Conservation (phyloP, 2,329 filamentous ascomycete genomes). For the Aspergillus aculeatus region DNA sequence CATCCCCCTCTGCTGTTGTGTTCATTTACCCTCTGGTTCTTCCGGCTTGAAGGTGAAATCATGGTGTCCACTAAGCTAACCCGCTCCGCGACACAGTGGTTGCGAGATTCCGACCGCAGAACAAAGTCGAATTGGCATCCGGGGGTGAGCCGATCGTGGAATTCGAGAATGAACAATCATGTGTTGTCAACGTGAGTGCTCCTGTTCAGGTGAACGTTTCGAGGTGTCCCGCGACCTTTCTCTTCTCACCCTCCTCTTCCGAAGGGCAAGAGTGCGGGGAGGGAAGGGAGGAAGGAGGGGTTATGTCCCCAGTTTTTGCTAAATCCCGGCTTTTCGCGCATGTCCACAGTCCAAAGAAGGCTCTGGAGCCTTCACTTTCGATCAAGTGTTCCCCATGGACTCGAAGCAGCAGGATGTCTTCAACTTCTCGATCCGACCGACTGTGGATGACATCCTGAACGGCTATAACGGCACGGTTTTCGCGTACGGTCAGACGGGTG, state of each 20-base stretch:
- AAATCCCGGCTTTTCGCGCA: conserved; percentile 13
- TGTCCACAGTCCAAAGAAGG: conserved; percentile 71
- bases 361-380: conserved; percentile 87
- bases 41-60: not conserved
- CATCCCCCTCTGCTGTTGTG: not conserved
- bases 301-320: not conserved
- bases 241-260: too few relatives aligned
- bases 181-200: conserved; percentile 70
- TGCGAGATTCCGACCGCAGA: conserved; percentile 95
- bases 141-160: conserved; percentile 88
- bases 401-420: conserved; percentile 92
- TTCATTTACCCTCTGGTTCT: not conserved
- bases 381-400: conserved; percentile 93
- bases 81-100: conserved; percentile 63
- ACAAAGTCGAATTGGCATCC: conserved; percentile 85
- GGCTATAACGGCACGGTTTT: conserved; percentile 99
- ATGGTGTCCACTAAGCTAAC: conserved; percentile 2
- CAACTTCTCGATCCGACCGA: conserved; percentile 93
- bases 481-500: conserved; percentile 96
- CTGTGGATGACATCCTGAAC: conserved; percentile 96
- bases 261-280: not conserved
- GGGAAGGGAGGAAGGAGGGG: not conserved
- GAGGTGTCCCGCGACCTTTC: too few relatives aligned
- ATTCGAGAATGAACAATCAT: conserved; percentile 87
- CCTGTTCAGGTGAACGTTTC: not conserved